Evolutionary conservation across 805 yeast genomes (phyloP), one percentile per base, ranked within the genome.

Genomic region (Starmerella sirachaensis): DNA sequence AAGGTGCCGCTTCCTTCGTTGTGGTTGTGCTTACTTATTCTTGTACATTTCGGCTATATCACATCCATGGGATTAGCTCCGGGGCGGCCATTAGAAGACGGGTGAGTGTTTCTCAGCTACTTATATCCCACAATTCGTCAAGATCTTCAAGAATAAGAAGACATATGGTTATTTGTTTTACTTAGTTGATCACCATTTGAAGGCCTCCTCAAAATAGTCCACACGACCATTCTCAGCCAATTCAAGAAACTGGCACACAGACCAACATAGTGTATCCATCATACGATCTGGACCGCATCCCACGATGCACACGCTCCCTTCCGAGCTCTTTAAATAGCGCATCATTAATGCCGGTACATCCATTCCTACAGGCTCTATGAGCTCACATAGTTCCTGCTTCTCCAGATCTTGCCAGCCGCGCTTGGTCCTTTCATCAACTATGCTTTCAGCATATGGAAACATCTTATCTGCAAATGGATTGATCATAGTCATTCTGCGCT

Each of bases 201-300:
- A 84, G 33, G 78, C 66, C 52, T 79, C 86, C 54, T 83, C 93
- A 52, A 65, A 76, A 50, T 75, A 75, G 43, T 78, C 86, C 14
- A 80, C 69, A 30, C 61, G 42, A 6, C 80, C 65, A 31, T 67
- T 61, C 12, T 33, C 33, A 4, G 42, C 51, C 1, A 32, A 23
- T 16, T 45, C 48, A 27, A 45, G 27, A 28, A 42, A 38, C 23
- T 36, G 35, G 22, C 45, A 22, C 17, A 47, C 48, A 3, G 48
- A 23, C 42, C 44, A 36, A n/a, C 52, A 40, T 6, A 50, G 35
- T 8, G 45, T 43, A 33, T 51, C 56, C 43, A 51, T 48, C 53
- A 52, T 46, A 1, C 48, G 31, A 6, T 47, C 46, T 1, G 56
- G 55, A 3, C 56, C 56, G 22, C 56, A 52, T 7, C 51, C 64